Evolutionary conservation across 257 asterid species (phyloP), one percentile per base, ranked within the genome.

Genomic region (Salvia splendens): DNA sequence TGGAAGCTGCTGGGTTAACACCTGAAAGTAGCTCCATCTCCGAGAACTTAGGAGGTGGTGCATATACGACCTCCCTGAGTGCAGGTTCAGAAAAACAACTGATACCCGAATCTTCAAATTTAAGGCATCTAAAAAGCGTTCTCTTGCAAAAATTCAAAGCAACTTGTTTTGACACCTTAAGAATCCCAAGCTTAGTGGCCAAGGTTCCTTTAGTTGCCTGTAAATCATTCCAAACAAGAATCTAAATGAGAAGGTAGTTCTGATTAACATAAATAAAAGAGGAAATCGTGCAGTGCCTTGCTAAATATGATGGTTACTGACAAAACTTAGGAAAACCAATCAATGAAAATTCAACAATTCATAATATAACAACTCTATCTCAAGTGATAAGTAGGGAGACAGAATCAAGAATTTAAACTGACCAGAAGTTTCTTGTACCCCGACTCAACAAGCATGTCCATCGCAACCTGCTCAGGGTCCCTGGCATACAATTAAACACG

Each of bases 371-470:
- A 24, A 10, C 2, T 24, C 36, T 53, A 52, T 24, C 15, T 24
- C 36, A 6, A 20, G 59, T 24, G 20, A 69, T 38, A 71, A 65
- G 48, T 30, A 61, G 58, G 53, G 30, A 42, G 49, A 43, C 42
- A 43, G 5, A 46, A 56, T 59, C 48, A 14, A 50, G 62, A 42
- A 73, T 24, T 43, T 41, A 65, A n/a, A 77, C 84, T 86, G 74
- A 92, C 98, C 96, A 92, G 72, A 59, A 89, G 91, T 80, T 89
- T 92, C 84, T 82, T 87, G 88, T 84, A 82, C 36, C 95, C 86
- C 79, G 85, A 52, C 88, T 92, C 98, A 42, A 82, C 83, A 54
- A 89, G 96, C 78, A 78, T 82, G 80, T 86, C 85, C 88, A 89
- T 82, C 28, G 97, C 98, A 72, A 87, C 85, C 87, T 77, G 90